Evolutionary conservation across 768 basidiomycete genomes (phyloP), one percentile per base, ranked within the genome.

Genomic region (Botryobasidium botryosum): DNA sequence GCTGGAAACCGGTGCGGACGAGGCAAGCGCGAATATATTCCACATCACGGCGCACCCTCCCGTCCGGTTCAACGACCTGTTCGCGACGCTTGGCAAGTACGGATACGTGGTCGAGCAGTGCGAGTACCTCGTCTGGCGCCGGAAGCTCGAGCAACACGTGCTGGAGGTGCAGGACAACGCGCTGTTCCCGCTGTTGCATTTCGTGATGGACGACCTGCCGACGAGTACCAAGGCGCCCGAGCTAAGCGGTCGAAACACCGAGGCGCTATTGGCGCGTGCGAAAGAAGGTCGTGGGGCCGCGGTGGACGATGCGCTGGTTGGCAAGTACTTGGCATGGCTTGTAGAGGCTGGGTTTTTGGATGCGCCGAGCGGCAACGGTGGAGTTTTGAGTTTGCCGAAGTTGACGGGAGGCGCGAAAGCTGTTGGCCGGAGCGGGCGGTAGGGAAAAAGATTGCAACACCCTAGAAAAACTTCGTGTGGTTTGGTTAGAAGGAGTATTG

Each of bases 141-240:
- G 80, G 17, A 77, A 77, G 58, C 74, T 99, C 50, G 94, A 99
- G 60, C 82, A 81, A 53, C 92, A 97, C 58, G 92, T 92, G 37
- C 79, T 94, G 68, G 82, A 87, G 45, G 75, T 72, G 6, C 85
- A 91, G 58, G 92, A 97, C 60, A 97, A 99, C 52, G 94, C 94
- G 2, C 69, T 99, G 35, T 97, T 91, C 73, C 94, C 94, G 2
- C 66, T 99, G 7, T 71, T 99, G 15, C 92, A 99, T 62, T 96
- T 96, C 53, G 94, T 97, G 21, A 66, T 99, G 25, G 94, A 96
- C 58, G 94, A 99, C 61, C 68, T 99, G 17, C 94, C 94, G 4
- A 94, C 91, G 21, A 87, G 83, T 56, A 97, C 92, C 21, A 94
- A 91, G 61, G 76, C 88, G 1, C 85, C 94, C 2, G 79, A 83